Evolutionary conservation across 1,139 yeast species (phyloP).

Genomic region (Petasospora fabianii): DNA sequence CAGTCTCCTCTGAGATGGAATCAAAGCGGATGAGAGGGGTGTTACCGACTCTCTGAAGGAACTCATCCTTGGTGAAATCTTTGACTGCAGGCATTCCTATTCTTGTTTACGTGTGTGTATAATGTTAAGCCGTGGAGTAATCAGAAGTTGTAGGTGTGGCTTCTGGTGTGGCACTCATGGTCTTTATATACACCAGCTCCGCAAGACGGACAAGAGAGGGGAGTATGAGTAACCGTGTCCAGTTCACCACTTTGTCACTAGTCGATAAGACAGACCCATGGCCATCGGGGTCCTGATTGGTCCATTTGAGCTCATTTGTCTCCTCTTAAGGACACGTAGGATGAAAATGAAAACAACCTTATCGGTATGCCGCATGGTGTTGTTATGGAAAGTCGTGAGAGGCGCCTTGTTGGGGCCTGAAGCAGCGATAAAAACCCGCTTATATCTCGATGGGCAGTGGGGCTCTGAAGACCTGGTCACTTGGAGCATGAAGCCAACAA

Average conservation of each 20-base stretch:
- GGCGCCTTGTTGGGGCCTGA: background rate
- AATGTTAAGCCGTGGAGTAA: background rate
- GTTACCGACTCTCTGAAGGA: conserved; percentile 52
- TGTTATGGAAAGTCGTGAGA: background rate
- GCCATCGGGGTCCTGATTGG: no score
- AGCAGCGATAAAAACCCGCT: background rate
- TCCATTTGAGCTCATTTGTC: no score
- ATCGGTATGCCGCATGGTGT: no score
- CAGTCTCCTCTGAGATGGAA: conserved; percentile 28
- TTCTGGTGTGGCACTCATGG: background rate
- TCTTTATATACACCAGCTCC: background rate
- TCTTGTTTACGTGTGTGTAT: background rate
- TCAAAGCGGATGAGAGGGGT: conserved; percentile 22
- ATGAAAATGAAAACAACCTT: no score
- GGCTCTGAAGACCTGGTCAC: background rate
- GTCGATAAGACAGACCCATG: no score
- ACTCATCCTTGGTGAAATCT: conserved; percentile 51
- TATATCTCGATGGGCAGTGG: background rate
- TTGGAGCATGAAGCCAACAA: no score
- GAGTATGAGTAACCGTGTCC: no score
- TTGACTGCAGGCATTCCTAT: conserved; percentile 32
- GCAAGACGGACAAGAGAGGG: no score
- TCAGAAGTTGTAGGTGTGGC: no score
- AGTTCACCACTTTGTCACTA: no score
- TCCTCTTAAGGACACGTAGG: no score